These are phyloP conservation scores for Triangularia setosa DNA, from an alignment of 2,329 filamentous ascomycete species.

Conservation along the genomic window DNA sequence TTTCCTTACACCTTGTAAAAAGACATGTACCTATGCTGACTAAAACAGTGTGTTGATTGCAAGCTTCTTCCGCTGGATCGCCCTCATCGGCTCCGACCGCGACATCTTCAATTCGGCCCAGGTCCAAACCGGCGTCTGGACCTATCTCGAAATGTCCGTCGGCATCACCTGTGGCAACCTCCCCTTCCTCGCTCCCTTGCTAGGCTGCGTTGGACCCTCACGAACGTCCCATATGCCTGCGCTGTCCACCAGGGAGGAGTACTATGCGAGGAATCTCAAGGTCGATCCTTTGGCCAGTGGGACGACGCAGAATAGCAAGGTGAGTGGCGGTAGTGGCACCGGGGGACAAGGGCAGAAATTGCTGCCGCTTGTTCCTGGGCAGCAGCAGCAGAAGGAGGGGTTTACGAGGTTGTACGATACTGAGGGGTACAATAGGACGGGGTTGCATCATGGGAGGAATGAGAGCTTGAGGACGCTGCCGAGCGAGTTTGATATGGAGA, in stretches of 20 bases:
- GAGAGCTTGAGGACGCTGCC: neutral
- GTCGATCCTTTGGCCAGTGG: neutral
- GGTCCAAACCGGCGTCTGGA: constrained; percentile 17
- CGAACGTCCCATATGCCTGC: neutral
- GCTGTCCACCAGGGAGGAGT: neutral
- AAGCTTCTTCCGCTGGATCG: constrained; percentile 16
- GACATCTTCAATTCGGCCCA: neutral
- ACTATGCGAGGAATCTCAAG: neutral
- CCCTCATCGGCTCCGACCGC: constrained; percentile 5
- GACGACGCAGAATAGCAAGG: neutral
- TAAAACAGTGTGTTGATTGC: constrained; percentile 8
- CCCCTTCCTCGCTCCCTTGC: constrained; percentile 13
- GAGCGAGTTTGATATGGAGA: neutral
- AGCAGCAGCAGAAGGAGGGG: neutral
- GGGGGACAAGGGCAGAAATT: neutral
- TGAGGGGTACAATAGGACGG: neutral
- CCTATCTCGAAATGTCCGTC: constrained; percentile 17
- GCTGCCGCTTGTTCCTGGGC: neutral
- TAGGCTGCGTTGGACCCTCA: constrained; percentile 9
- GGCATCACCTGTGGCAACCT: constrained; percentile 20
- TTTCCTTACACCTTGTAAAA: neutral
- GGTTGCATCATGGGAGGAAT: neutral
- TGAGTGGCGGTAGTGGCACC: neutral
- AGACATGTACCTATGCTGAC: no score
- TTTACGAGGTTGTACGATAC: constrained; percentile 6